These are phyloP conservation scores for Coemansia sp. DNA, from an alignment of 192 early-diverging fungal species.

Conservation along the genomic window DNA sequence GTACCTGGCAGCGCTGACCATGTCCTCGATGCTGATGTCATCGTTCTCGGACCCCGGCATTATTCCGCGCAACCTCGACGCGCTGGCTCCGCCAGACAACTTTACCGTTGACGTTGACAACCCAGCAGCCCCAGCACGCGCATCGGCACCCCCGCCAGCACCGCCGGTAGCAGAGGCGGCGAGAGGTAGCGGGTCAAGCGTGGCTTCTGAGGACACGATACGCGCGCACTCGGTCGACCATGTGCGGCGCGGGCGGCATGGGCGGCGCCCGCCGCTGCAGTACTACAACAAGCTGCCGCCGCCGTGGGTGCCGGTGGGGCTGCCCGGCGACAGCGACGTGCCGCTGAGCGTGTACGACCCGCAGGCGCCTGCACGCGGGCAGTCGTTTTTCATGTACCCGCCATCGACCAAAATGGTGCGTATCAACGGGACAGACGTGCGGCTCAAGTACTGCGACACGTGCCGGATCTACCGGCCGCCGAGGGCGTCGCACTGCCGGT, in stretches of 20 bases:
- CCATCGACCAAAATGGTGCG: constrained; percentile 57
- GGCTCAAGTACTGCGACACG: constrained; percentile 87
- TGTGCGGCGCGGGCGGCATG: not conserved
- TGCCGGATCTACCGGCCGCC: constrained; percentile 88
- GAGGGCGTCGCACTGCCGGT: constrained; percentile 79
- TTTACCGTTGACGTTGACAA: constrained; percentile 25
- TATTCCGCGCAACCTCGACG: constrained; percentile 68
- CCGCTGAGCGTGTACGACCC: constrained; percentile 48
- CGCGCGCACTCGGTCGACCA: not conserved
- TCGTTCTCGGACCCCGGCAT: constrained; percentile 78
- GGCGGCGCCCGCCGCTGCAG: constrained; percentile 37
- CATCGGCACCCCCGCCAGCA: not conserved
- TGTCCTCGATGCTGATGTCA: constrained; percentile 69
- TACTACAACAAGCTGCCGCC: constrained; percentile 55
- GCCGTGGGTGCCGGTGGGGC: constrained; percentile 41
- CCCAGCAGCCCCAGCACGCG: not conserved
- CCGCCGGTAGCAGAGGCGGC: not conserved
- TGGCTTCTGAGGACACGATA: not conserved
- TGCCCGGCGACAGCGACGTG: constrained; percentile 21
- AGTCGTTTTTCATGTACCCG: constrained; percentile 25
- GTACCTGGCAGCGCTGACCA: constrained; percentile 61
- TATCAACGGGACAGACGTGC: constrained; percentile 60
- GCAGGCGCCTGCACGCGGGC: constrained; percentile 15
- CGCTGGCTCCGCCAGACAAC: constrained; percentile 43
- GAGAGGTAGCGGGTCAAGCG: not conserved